Percentiles rank a stretch among this genome's conserved stretches.
Evolutionary conservation across 2,329 filamentous ascomycete species (phyloP).

Genomic region (Zasmidium angulare): DNA sequence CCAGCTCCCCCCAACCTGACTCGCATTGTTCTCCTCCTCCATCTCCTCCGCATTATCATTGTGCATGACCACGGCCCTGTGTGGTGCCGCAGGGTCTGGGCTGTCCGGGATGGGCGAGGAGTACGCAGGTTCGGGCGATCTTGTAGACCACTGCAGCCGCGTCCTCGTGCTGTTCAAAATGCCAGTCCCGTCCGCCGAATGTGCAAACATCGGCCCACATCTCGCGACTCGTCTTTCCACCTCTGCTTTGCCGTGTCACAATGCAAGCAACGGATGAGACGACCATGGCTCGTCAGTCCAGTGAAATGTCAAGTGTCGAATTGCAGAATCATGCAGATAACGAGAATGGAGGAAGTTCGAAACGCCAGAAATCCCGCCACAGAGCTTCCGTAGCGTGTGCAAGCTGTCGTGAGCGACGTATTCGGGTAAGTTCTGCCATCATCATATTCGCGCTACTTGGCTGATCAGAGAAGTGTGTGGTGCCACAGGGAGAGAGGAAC

Average conservation of each 20-base stretch:
- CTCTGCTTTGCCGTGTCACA: background rate
- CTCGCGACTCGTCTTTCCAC: conserved; percentile 4
- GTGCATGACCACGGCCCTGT: background rate
- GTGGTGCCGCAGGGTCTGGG: background rate
- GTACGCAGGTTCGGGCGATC: background rate
- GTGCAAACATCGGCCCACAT: background rate
- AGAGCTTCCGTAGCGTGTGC: conserved; percentile 23
- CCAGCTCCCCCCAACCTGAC: background rate
- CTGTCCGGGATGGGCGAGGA: background rate
- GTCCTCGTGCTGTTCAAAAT: background rate
- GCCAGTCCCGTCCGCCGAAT: background rate
- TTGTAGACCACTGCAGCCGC: background rate
- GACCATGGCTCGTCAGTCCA: background rate
- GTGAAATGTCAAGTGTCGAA: background rate
- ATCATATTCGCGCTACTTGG: background rate
- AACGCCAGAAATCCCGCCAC: conserved; percentile 23
- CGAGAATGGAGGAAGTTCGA: conserved; percentile 10
- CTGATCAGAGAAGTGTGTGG: conserved; percentile 20
- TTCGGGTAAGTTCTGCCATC: conserved; percentile 14
- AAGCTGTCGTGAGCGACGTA: conserved; percentile 25
- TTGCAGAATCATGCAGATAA: conserved; percentile 9
- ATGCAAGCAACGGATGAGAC: background rate
- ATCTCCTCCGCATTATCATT: background rate
- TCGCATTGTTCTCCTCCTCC: background rate
- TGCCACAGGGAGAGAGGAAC: conserved; percentile 21